Evolutionary conservation across 768 basidiomycete genomes (phyloP).

Genomic region (Suillus placidus): DNA sequence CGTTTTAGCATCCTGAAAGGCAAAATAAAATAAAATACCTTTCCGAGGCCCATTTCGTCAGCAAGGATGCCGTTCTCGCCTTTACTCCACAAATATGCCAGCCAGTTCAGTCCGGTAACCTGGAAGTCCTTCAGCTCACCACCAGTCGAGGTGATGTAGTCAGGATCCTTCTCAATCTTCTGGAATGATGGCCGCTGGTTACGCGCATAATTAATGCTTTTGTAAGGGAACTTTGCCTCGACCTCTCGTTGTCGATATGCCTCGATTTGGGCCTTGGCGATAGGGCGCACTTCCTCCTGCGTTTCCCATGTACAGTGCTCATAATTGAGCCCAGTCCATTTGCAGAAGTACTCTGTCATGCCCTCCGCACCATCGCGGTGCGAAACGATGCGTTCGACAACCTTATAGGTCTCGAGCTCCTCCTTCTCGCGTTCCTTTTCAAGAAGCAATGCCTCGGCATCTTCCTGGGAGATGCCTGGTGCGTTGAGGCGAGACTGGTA

Average conservation of each 20-base stretch:
- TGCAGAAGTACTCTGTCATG: constrained; percentile 89
- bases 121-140: constrained; percentile 97
- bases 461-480: constrained; percentile 78
- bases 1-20: constrained; percentile 19
- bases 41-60: constrained; percentile 99
- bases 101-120: constrained; percentile 96
- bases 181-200: constrained; percentile 75
- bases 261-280: constrained; percentile 77
- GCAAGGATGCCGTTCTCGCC: constrained; percentile 97
- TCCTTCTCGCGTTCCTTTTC: constrained; percentile 92
- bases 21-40: constrained; percentile 47
- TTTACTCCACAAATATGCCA: constrained; percentile 94
- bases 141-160: constrained; percentile 76
- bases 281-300: constrained; percentile 74
- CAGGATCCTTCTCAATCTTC: constrained; percentile 86
- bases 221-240: constrained; percentile 82
- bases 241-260: constrained; percentile 77
- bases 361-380: constrained; percentile 65
- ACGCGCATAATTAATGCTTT: constrained; percentile 69
- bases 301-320: constrained; percentile 96
- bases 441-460: constrained; percentile 84
- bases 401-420: constrained; percentile 87
- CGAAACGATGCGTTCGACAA: constrained; percentile 87
- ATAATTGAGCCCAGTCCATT: constrained; percentile 94
- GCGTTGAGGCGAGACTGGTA: constrained; percentile 69